These are phyloP conservation scores for Flaveria robusta DNA, from an alignment of 129 eudicot species.

Conservation along the genomic window DNA sequence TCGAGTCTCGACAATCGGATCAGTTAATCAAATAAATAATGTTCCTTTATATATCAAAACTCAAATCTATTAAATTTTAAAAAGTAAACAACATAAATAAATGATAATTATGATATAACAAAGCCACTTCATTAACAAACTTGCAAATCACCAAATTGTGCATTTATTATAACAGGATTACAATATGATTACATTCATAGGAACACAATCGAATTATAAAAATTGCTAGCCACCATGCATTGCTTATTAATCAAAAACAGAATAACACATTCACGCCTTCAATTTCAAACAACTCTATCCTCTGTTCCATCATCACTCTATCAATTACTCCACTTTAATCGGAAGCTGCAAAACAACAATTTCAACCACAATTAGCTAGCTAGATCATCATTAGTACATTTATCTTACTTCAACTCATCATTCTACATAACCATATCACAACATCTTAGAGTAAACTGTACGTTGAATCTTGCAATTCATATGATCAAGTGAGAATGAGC, in stretches of 20 bases:
- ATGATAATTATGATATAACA: too few relatives aligned
- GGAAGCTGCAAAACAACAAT: constrained; percentile 25
- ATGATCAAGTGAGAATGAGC: not conserved
- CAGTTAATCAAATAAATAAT: too few relatives aligned
- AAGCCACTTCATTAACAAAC: not conserved
- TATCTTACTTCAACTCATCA: too few relatives aligned
- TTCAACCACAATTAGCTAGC: not conserved
- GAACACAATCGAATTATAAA: too few relatives aligned
- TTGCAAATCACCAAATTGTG: not conserved
- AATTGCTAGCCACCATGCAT: not conserved
- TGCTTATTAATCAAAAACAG: not conserved
- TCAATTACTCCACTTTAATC: not conserved
- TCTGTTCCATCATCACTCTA: not conserved
- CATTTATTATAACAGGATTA: not conserved
- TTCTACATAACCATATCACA: not conserved
- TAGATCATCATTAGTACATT: too few relatives aligned
- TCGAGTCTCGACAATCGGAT: too few relatives aligned
- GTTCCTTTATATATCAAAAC: too few relatives aligned
- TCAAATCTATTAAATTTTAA: too few relatives aligned
- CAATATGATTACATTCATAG: too few relatives aligned
- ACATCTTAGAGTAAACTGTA: too few relatives aligned
- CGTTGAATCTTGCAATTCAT: too few relatives aligned
- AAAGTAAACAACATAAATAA: too few relatives aligned
- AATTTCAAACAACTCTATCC: not conserved
- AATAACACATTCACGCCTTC: not conserved